Evolutionary conservation across 192 early-diverging fungal genomes (phyloP).

Genomic region (Entrophospora sp.): DNA sequence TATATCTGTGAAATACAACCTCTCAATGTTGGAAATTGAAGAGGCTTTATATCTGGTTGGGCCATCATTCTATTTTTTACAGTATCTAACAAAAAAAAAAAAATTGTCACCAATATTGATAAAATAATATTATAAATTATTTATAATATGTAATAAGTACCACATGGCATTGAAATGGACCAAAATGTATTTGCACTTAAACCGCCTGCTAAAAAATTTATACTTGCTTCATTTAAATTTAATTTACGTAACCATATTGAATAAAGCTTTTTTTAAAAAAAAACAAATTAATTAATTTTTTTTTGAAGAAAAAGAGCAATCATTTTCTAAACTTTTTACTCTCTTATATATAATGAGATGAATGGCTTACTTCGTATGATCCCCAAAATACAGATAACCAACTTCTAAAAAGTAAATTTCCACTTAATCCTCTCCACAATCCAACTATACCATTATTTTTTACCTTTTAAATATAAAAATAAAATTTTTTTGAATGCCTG

Average conservation of each 20-base stretch:
- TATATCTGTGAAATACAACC: slow-evolving; percentile 51
- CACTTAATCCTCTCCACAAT: slow-evolving; percentile 75
- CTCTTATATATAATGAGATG: not conserved
- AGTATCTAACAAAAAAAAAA: slow-evolving; percentile 50
- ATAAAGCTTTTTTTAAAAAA: slow-evolving; percentile 38
- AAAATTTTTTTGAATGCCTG: no score
- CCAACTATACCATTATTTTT: slow-evolving; percentile 69
- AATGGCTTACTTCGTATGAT: slow-evolving; percentile 44
- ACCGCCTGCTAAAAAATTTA: slow-evolving; percentile 73
- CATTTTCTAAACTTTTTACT: no score
- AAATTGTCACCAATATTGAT: no score
- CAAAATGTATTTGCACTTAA: slow-evolving; percentile 87
- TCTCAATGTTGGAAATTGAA: slow-evolving; percentile 47
- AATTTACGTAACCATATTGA: slow-evolving; percentile 37
- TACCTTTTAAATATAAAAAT: slow-evolving; percentile 30
- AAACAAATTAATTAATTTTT: no score
- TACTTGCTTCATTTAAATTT: slow-evolving; percentile 47
- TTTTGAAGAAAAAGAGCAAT: not conserved
- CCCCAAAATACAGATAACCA: slow-evolving; percentile 46
- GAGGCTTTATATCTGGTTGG: slow-evolving; percentile 63
- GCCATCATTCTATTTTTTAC: slow-evolving; percentile 95
- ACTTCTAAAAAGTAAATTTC: slow-evolving; percentile 76
- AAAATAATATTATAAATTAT: no score
- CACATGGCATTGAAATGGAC: slow-evolving; percentile 70
- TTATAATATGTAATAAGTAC: slow-evolving; percentile 17